These are phyloP conservation scores for Fusarium proliferatum DNA, from an alignment of 2,329 filamentous ascomycete genomes.

Conservation along the genomic window DNA sequence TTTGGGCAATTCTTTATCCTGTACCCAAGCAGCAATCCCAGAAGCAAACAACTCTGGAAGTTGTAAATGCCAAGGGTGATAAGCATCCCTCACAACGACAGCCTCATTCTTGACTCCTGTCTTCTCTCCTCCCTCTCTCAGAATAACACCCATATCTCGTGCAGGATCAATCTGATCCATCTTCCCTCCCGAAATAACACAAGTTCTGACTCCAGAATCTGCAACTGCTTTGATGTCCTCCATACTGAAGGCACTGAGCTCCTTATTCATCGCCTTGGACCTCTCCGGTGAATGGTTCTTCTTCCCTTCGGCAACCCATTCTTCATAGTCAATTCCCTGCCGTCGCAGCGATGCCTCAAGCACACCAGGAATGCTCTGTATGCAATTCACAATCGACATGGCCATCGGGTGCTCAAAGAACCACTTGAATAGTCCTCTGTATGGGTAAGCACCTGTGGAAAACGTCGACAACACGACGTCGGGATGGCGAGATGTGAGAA, in stretches of 20 bases:
- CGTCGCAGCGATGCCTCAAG: background rate
- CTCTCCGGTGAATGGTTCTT: constrained; percentile 21
- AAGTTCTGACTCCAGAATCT: constrained; percentile 16
- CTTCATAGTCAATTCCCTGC: constrained; percentile 28
- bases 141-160: constrained; percentile 3
- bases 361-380: constrained; percentile 3
- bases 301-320: constrained; percentile 7
- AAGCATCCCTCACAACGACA: constrained; percentile 19
- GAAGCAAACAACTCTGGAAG: constrained; percentile 24
- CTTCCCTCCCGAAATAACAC: constrained; percentile 22
- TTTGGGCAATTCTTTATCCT: background rate
- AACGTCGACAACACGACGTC: constrained; percentile 10
- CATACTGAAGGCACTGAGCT: constrained; percentile 7
- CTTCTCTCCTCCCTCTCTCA: background rate
- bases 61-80: constrained; percentile 33
- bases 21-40: constrained; percentile 17
- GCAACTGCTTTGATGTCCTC: background rate
- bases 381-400: background rate
- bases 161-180: constrained; percentile 26
- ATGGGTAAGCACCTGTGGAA: constrained; percentile 12
- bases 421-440: constrained; percentile 23
- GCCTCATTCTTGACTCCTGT: constrained; percentile 6
- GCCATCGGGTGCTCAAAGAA: constrained; percentile 7
- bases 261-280: background rate
- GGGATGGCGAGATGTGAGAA: constrained; percentile 1